These are phyloP conservation scores for Vitis labrusca DNA, from an alignment of 164 flowering plant species.

Conservation along the genomic window DNA sequence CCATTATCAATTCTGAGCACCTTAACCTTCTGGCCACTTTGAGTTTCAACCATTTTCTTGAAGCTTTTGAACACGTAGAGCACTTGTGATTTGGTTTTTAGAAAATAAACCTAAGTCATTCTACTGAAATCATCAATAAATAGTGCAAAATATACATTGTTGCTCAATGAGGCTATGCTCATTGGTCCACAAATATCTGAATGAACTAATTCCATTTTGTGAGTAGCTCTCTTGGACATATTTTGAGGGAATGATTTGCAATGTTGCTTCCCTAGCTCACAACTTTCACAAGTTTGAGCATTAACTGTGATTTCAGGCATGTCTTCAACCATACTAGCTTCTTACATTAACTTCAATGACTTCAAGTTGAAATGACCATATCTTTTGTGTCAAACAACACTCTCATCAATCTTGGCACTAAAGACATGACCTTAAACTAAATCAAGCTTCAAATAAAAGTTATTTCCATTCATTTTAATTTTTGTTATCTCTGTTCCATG, in stretches of 20 bases:
- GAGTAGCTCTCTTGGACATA: background rate
- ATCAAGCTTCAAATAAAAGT: background rate
- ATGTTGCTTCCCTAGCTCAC: background rate
- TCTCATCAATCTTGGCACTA: no score
- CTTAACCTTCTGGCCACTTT: background rate
- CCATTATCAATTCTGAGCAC: constrained; percentile 1
- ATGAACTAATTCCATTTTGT: background rate
- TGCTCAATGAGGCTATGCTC: background rate
- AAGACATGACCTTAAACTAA: no score
- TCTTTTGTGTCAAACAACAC: no score
- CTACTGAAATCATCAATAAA: constrained; percentile 9
- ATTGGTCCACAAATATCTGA: constrained; percentile 1
- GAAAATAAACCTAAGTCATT: constrained; percentile 4
- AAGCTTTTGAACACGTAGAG: background rate
- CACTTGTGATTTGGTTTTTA: background rate
- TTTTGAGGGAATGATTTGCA: background rate
- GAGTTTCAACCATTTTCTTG: background rate
- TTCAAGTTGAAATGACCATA: no score
- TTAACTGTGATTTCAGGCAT: no score
- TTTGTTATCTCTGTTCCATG: background rate
- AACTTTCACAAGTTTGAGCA: background rate
- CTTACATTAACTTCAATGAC: no score
- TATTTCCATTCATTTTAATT: background rate
- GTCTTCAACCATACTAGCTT: no score
- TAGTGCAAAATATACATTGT: background rate